Evolutionary conservation across 1,284 basidiomycete genomes (phyloP).

Genomic region (Pyrrhoderma lamaoense): DNA sequence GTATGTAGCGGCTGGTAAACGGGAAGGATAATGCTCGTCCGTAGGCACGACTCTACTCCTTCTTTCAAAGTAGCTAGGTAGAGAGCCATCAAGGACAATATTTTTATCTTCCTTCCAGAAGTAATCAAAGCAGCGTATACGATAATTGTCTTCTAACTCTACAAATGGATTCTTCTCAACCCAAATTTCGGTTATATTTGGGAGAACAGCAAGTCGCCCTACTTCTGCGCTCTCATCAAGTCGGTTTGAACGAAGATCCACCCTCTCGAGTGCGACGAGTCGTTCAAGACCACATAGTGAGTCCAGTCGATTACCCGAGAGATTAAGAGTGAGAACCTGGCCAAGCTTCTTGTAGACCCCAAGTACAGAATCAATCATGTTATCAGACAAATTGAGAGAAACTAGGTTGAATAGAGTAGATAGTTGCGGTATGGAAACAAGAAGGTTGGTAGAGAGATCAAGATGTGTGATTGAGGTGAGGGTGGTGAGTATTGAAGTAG

Average conservation of each 20-base stretch:
- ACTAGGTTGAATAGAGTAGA: conserved; percentile 68
- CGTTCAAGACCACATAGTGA: conserved; percentile 92
- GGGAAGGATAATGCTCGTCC: conserved; percentile 45
- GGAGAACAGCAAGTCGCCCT: conserved; percentile 74
- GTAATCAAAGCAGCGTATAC: conserved; percentile 71
- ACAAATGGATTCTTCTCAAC: conserved; percentile 75
- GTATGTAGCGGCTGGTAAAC: conserved; percentile 40
- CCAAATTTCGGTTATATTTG: conserved; percentile 72
- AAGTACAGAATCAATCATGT: conserved; percentile 93
- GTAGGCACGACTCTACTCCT: conserved; percentile 42
- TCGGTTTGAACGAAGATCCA: conserved; percentile 82
- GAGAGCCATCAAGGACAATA: conserved; percentile 67
- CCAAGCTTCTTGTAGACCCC: conserved; percentile 82
- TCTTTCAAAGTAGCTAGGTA: conserved; percentile 72
- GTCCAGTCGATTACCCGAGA: conserved; percentile 83
- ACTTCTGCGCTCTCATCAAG: conserved; percentile 84
- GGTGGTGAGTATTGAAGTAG: conserved; percentile 61
- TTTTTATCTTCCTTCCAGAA: conserved; percentile 77
- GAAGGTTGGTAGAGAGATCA: conserved; percentile 84
- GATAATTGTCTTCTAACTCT: conserved; percentile 64
- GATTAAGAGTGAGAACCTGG: conserved; percentile 67
- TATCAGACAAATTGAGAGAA: conserved; percentile 87
- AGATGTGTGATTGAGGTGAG: conserved; percentile 78
- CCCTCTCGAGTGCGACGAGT: conserved; percentile 70
- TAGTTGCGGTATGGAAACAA: conserved; percentile 79